Evolutionary conservation across 371 early-diverging fungal genomes (phyloP).

Genomic region (Mortierella sp.): DNA sequence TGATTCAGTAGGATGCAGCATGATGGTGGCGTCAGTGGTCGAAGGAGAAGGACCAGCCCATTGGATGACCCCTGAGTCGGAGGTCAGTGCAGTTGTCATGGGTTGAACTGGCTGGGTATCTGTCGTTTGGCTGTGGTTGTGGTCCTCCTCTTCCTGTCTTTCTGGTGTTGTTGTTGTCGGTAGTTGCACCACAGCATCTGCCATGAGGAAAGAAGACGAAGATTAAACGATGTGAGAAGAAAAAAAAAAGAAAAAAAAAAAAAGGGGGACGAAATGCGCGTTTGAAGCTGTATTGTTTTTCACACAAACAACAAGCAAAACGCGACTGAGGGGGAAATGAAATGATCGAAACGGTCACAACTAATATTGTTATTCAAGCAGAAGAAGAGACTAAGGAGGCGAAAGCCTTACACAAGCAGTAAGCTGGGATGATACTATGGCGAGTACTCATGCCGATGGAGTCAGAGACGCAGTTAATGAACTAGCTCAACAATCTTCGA

Average conservation of each 20-base stretch:
- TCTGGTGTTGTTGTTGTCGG: neutral
- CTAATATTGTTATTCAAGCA: neutral
- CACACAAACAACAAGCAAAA: neutral
- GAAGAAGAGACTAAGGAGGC: too few relatives aligned
- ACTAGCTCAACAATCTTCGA: too few relatives aligned
- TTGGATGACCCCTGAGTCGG: neutral
- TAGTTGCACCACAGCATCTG: constrained; percentile 13
- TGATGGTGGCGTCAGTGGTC: constrained; percentile 29
- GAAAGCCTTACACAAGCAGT: too few relatives aligned
- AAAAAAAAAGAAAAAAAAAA: too few relatives aligned
- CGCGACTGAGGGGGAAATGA: neutral
- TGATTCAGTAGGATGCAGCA: neutral
- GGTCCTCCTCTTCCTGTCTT: neutral
- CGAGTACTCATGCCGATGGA: too few relatives aligned
- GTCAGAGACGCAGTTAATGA: too few relatives aligned
- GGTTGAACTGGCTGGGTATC: constrained; percentile 3
- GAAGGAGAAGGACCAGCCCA: constrained; percentile 1
- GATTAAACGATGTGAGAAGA: neutral
- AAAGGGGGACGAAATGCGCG: neutral
- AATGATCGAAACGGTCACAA: neutral
- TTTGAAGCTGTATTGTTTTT: neutral
- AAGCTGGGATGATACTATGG: too few relatives aligned
- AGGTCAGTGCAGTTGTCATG: constrained; percentile 10
- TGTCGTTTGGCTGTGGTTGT: neutral
- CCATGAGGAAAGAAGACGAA: constrained; percentile 15